Percentiles rank a stretch among this genome's conserved stretches.
phyloP scores from a whole-genome alignment of 163 green algal genomes.

The Scenedesmus sp. region DNA sequence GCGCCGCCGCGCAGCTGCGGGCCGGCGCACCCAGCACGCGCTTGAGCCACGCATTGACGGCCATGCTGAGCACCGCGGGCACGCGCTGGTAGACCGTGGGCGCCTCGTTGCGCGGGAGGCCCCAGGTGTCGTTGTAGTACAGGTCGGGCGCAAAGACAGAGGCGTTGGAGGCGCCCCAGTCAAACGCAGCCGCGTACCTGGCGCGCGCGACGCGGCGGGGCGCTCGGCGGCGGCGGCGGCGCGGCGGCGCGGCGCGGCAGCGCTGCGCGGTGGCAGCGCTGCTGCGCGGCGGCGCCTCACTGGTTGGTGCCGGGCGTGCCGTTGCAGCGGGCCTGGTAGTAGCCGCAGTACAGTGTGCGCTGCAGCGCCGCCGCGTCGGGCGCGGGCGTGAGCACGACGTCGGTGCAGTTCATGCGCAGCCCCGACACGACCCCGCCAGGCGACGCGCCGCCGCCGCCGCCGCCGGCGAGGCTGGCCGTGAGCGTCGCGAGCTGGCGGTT shows the following conservation, averaged over 20 bases:
- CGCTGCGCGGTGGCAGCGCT: not conserved
- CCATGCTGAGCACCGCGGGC: slow-evolving; percentile 63
- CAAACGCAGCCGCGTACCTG: slow-evolving; percentile 26
- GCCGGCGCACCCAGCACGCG: slow-evolving; percentile 2
- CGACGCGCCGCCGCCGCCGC: not conserved
- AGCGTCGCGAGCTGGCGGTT: not conserved
- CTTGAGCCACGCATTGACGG: slow-evolving; percentile 68
- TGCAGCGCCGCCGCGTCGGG: slow-evolving; percentile 48
- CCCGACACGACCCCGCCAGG: not conserved
- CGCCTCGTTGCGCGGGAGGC: slow-evolving; percentile 16
- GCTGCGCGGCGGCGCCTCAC: not conserved
- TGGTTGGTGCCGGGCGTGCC: slow-evolving; percentile 32
- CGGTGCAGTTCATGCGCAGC: slow-evolving; percentile 50
- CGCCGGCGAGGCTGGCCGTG: not conserved
- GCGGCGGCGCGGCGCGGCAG: not conserved
- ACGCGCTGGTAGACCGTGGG: slow-evolving; percentile 41
- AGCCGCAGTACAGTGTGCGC: slow-evolving; percentile 69
- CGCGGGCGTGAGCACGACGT: slow-evolving; percentile 35
- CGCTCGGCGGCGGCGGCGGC: not conserved
- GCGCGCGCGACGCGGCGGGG: not conserved
- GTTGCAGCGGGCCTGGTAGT: slow-evolving; percentile 60
- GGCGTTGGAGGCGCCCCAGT: slow-evolving; percentile 22
- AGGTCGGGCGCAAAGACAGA: slow-evolving; percentile 27
- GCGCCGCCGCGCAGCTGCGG: not conserved
- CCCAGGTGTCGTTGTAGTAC: slow-evolving; percentile 48